These are phyloP conservation scores for Coemansia sp. DNA, from an alignment of 192 early-diverging fungal species.

Conservation along the genomic window DNA sequence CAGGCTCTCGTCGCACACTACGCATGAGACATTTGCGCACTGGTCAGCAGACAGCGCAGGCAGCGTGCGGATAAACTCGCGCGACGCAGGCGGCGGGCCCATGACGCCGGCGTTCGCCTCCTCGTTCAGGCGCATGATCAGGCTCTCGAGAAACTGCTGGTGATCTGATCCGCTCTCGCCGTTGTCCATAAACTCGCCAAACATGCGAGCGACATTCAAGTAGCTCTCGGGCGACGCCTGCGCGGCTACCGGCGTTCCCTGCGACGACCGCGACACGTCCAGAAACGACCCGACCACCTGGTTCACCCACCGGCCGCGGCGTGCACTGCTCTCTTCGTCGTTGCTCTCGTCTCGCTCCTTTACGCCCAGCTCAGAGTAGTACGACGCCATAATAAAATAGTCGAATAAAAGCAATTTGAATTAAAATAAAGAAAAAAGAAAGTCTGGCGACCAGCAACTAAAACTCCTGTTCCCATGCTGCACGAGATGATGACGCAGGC, in stretches of 20 bases:
- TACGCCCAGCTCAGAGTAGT: constrained; percentile 36
- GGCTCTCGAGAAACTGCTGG: constrained; percentile 42
- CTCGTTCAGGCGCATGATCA: constrained; percentile 46
- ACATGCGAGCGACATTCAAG: constrained; percentile 38
- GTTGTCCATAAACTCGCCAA: constrained; percentile 40
- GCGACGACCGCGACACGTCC: constrained; percentile 27
- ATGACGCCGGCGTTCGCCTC: constrained; percentile 33
- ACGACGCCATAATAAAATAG: constrained; percentile 32
- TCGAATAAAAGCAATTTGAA: no score
- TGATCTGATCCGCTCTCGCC: constrained; percentile 22
- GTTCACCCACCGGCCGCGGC: constrained; percentile 40
- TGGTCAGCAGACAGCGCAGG: constrained; percentile 6
- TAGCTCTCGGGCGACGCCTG: constrained; percentile 40
- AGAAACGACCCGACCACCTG: constrained; percentile 45
- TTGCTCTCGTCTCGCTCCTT: constrained; percentile 35
- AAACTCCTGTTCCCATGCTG: no score
- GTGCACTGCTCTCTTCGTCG: constrained; percentile 14
- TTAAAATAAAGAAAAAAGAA: no score
- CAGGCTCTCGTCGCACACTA: constrained; percentile 28
- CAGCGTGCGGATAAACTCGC: constrained; percentile 40
- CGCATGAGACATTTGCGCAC: constrained; percentile 15
- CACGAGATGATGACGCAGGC: no score
- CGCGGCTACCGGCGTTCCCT: constrained; percentile 37
- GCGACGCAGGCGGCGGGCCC: constrained; percentile 51
- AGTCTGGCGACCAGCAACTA: no score